Conservation (phyloP, 257 asterid species). For the Sherardia arvensis region DNA sequence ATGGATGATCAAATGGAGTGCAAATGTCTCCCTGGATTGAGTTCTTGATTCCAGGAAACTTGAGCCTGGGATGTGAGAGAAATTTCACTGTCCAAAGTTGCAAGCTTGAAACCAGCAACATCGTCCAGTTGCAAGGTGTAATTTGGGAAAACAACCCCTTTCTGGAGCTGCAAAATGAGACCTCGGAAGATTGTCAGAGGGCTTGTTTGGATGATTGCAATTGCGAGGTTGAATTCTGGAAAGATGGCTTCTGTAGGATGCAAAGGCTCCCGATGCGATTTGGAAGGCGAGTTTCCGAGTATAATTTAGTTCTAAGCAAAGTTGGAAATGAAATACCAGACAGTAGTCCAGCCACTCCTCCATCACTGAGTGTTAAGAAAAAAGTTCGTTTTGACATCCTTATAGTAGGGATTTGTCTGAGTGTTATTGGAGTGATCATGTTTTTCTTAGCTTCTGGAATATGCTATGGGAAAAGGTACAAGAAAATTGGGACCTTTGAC, state of each 20-base stretch:
- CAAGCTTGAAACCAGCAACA: not conserved
- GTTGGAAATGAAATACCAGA: not conserved
- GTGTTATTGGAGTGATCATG: not conserved
- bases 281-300: slow-evolving; percentile 19
- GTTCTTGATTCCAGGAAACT: slow-evolving; percentile 16
- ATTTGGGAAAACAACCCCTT: slow-evolving; percentile 7
- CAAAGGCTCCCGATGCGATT: slow-evolving; percentile 41
- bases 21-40: slow-evolving; percentile 37
- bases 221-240: slow-evolving; percentile 35
- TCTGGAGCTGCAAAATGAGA: not conserved
- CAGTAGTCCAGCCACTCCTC: not conserved
- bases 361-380: not conserved
- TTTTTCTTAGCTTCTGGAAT: not conserved
- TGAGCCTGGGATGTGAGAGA: slow-evolving; percentile 30
- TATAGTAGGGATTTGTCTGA: not conserved
- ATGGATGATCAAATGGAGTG: slow-evolving; percentile 15
- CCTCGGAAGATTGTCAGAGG: slow-evolving; percentile 22
- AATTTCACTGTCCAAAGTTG: slow-evolving; percentile 15
- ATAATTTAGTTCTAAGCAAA: slow-evolving; percentile 25
- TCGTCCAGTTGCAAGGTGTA: not conserved
- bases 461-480: not conserved
- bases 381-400: not conserved
- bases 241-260: slow-evolving; percentile 21
- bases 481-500: not conserved
- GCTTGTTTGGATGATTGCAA: slow-evolving; percentile 43